These are phyloP conservation scores for Saccharomycopsis sp. DNA, from an alignment of 805 yeast genomes.

Conservation along the genomic window DNA sequence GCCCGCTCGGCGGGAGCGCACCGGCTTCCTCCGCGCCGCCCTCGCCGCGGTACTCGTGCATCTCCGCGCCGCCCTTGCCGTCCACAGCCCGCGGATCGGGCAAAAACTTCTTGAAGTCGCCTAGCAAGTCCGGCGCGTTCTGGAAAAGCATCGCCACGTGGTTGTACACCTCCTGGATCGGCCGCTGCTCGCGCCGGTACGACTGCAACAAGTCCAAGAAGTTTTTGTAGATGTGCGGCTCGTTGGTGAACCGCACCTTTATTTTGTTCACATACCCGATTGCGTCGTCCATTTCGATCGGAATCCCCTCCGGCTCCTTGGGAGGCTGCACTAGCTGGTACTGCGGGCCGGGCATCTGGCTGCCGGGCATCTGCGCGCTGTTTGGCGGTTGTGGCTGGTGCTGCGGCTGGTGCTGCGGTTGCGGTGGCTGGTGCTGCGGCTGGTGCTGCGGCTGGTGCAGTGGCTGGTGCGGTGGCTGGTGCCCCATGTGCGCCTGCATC, in stretches of 20 bases:
- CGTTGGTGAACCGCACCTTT: conserved; percentile 85
- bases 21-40: not conserved
- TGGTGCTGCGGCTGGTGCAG: conserved; percentile 28
- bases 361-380: not conserved
- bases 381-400: conserved; percentile 6
- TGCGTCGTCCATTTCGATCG: conserved; percentile 92
- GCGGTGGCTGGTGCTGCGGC: conserved; percentile 23
- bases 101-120: conserved; percentile 90
- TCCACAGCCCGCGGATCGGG: conserved; percentile 49
- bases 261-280: conserved; percentile 94
- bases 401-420: conserved; percentile 21
- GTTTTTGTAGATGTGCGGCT: conserved; percentile 93
- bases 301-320: not conserved
- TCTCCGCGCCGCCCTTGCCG: conserved; percentile 15
- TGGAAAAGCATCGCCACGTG: conserved; percentile 86
- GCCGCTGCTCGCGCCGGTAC: conserved; percentile 92
- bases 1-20: conserved; percentile 3
- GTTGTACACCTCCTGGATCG: conserved; percentile 89
- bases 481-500: not conserved
- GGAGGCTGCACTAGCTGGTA: not conserved
- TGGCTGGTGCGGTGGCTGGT: conserved; percentile 25
- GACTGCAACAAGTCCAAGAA: conserved; percentile 93
- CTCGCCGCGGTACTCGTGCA: not conserved
- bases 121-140: conserved; percentile 89
- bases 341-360: not conserved